These are phyloP conservation scores for Achaetomiella virescens DNA, from an alignment of 495 filamentous ascomycete species.

Conservation along the genomic window DNA sequence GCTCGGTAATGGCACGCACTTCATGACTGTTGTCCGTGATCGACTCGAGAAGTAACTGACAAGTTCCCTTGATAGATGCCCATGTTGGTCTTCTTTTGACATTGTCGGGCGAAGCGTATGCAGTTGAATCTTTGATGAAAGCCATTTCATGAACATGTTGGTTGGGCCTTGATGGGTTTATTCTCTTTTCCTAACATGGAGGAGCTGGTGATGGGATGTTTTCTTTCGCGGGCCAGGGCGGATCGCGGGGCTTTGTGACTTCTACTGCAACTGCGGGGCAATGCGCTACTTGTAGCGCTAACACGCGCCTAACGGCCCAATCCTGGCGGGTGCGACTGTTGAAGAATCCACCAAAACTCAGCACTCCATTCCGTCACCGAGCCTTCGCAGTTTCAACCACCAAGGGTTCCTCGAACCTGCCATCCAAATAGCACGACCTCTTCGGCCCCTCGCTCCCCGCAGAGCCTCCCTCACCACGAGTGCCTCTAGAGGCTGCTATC, in stretches of 20 bases:
- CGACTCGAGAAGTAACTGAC: no score
- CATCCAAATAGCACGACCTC: constrained; percentile 5
- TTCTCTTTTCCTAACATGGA: not conserved
- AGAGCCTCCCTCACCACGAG: not conserved
- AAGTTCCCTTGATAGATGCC: no score
- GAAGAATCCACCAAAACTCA: constrained; percentile 15
- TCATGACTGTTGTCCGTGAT: no score
- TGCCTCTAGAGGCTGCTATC: constrained; percentile 19
- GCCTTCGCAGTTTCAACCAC: constrained; percentile 11
- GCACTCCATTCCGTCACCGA: constrained; percentile 27
- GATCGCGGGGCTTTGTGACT: not conserved
- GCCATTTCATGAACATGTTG: no score
- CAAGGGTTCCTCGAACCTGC: constrained; percentile 5
- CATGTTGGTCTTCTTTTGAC: no score
- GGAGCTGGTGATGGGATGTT: no score
- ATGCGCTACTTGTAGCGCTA: not conserved
- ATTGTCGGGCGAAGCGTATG: no score
- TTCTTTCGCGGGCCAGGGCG: no score
- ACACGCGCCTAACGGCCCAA: constrained; percentile 12
- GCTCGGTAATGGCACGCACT: no score
- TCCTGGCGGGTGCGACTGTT: constrained; percentile 1
- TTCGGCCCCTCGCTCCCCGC: not conserved
- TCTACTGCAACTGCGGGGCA: not conserved
- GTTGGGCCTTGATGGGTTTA: no score
- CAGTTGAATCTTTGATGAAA: no score